A percentile compares a stretch with the other conserved stretches of the same genome.
Evolutionary conservation across 2,329 filamentous ascomycete genomes (phyloP).

Genomic region (Diaporthe sp.): DNA sequence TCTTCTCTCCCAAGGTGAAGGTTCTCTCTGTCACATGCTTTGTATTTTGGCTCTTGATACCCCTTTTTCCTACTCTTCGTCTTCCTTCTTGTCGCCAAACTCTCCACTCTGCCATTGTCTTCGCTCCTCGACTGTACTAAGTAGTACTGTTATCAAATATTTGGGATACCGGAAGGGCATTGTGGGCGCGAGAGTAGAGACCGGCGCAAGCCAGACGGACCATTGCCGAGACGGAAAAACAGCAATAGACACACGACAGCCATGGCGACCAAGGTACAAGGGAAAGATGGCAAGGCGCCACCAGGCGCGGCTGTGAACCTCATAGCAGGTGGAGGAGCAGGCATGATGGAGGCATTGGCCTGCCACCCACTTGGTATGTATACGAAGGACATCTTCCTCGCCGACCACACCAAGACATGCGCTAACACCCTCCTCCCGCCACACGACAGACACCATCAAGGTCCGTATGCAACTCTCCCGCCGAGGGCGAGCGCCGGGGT

Average conservation of each 20-base stretch:
- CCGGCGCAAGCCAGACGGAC: conserved; percentile 20
- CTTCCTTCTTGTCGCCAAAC: not conserved
- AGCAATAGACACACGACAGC: not conserved
- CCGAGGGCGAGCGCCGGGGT: conserved; percentile 84
- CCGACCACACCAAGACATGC: conserved; percentile 34
- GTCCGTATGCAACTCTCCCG: conserved; percentile 98
- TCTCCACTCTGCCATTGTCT: not conserved
- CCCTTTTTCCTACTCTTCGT: conserved; percentile 29
- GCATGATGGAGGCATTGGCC: conserved; percentile 98
- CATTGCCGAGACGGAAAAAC: not conserved
- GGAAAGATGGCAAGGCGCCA: conserved; percentile 76
- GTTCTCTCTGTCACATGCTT: conserved; percentile 31
- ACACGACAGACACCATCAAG: conserved; percentile 87
- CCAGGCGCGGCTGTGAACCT: conserved; percentile 91
- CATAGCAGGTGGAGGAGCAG: conserved; percentile 91
- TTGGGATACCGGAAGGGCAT: not conserved
- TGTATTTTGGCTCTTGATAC: conserved; percentile 29
- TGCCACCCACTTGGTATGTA: conserved; percentile 90
- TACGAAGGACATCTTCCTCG: conserved; percentile 15
- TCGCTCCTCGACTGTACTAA: not conserved
- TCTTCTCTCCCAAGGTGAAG: conserved; percentile 4
- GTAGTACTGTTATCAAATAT: not conserved
- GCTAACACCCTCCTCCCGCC: conserved; percentile 39
- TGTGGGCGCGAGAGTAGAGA: conserved; percentile 1
- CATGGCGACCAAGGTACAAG: conserved; percentile 60